These are phyloP conservation scores for Croton laevigatus DNA, from an alignment of 441 rosid species.

Conservation along the genomic window DNA sequence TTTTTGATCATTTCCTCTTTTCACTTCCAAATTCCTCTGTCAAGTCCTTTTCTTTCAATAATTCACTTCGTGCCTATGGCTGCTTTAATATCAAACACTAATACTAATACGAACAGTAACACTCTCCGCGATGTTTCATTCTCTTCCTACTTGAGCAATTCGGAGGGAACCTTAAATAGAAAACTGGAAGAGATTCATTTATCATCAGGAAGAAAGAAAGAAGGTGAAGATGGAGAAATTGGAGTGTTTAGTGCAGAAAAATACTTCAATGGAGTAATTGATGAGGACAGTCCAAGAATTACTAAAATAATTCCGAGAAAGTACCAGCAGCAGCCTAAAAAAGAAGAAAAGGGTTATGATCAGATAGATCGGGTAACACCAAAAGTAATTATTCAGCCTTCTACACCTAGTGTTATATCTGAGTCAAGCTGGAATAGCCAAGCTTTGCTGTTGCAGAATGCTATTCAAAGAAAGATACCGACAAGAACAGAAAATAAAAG, in stretches of 20 bases:
- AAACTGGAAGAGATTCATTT: slow-evolving; percentile 5
- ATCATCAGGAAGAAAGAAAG: slow-evolving; percentile 33
- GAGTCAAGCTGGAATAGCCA: slow-evolving; percentile 84
- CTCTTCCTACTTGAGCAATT: slow-evolving; percentile 42
- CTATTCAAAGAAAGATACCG: slow-evolving; percentile 24
- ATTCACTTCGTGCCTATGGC: slow-evolving; percentile 36
- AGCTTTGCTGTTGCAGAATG: slow-evolving; percentile 42
- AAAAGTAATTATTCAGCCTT: slow-evolving; percentile 19
- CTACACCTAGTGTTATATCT: slow-evolving; percentile 50
- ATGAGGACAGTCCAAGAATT: slow-evolving; percentile 45
- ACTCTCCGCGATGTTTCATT: slow-evolving; percentile 31
- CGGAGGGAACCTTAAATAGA: slow-evolving; percentile 32
- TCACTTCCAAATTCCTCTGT: slow-evolving; percentile 6
- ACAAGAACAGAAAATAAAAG: slow-evolving; percentile 36
- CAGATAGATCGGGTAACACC: slow-evolving; percentile 26
- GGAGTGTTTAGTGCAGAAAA: slow-evolving; percentile 83
- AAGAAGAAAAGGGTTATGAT: slow-evolving; percentile 22
- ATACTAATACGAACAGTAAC: slow-evolving; percentile 24
- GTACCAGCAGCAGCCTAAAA: slow-evolving; percentile 18
- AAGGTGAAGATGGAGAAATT: slow-evolving; percentile 56
- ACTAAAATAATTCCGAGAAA: slow-evolving; percentile 26
- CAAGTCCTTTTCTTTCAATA: slow-evolving; percentile 28
- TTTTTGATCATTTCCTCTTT: background rate
- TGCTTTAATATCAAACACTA: slow-evolving; percentile 32
- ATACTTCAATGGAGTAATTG: slow-evolving; percentile 65